phyloP scores from a whole-genome alignment of 139 green algal species.

The Marvania coccoides region DNA sequence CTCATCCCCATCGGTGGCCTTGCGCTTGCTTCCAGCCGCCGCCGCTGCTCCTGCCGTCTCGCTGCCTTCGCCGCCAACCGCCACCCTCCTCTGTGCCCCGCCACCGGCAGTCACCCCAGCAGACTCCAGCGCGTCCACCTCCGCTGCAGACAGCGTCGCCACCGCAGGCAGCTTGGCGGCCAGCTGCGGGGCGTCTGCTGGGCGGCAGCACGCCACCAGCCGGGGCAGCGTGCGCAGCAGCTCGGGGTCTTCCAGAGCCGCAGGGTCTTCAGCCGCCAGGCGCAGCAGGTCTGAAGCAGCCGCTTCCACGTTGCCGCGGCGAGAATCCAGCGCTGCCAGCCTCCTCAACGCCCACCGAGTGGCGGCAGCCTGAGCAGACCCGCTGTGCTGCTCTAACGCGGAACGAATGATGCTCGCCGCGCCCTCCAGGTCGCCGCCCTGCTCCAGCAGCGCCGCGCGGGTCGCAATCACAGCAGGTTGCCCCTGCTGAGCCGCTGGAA shows the following conservation, averaged over 20 bases:
- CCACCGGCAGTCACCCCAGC: neutral
- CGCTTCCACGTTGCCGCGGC: neutral
- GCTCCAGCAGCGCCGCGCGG: constrained; percentile 43
- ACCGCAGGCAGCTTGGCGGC: neutral
- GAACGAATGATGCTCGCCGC: constrained; percentile 22
- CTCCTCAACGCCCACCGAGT: constrained; percentile 43
- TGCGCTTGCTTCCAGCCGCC: neutral
- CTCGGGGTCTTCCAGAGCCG: neutral
- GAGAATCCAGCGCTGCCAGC: constrained; percentile 40
- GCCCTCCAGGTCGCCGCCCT: constrained; percentile 32
- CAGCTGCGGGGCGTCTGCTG: constrained; percentile 1
- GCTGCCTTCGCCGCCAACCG: neutral
- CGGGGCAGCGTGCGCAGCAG: constrained; percentile 7
- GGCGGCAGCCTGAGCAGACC: neutral
- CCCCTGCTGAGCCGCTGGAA: neutral
- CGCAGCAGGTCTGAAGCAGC: constrained; percentile 12
- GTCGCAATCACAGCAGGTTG: constrained; percentile 52
- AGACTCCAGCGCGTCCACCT: constrained; percentile 49
- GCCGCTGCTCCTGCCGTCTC: neutral
- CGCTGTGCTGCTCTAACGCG: constrained; percentile 18
- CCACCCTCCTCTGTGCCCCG: neutral
- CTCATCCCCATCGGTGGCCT: neutral
- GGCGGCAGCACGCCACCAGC: constrained; percentile 29
- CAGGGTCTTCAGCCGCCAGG: constrained; percentile 5
- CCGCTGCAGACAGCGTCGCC: neutral